These are phyloP conservation scores for Globisporangium apiculatum DNA, from an alignment of 352 stramenopile species.

Conservation along the genomic window DNA sequence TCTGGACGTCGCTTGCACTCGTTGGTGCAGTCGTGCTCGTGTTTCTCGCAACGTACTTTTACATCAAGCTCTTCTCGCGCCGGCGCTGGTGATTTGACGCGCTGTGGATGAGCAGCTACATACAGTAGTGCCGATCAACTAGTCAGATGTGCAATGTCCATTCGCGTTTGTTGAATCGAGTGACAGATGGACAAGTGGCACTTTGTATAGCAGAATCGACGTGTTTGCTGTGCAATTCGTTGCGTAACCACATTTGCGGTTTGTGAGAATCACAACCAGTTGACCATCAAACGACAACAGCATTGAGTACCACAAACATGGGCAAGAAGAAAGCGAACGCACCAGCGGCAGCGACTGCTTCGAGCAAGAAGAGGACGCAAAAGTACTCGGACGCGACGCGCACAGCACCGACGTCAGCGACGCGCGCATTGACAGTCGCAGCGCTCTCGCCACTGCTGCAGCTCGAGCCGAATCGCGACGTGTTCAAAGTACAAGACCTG, in stretches of 20 bases:
- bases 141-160: neutral
- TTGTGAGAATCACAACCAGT: too few species aligned
- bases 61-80: conserved; percentile 71
- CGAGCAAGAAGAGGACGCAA: conserved; percentile 5
- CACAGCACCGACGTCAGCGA: conserved; percentile 4
- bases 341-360: neutral
- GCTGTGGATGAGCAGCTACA: too few species aligned
- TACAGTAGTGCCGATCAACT: too few species aligned
- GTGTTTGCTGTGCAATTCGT: too few species aligned
- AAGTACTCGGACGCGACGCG: conserved; percentile 15
- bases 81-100: conserved; percentile 26
- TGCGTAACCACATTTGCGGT: too few species aligned
- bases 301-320: neutral
- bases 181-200: neutral
- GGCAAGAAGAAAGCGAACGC: conserved; percentile 11
- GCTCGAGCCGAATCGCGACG: conserved; percentile 31
- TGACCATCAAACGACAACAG: too few species aligned
- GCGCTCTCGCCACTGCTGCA: conserved; percentile 29
- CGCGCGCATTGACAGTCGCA: neutral
- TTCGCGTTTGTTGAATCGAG: neutral
- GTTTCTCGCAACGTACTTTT: conserved; percentile 68
- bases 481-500: conserved; percentile 29
- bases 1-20: conserved; percentile 71
- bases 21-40: conserved; percentile 49
- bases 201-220: too few species aligned